These are phyloP conservation scores for Monascus ruber DNA, from an alignment of 2,329 filamentous ascomycete genomes.

Conservation along the genomic window DNA sequence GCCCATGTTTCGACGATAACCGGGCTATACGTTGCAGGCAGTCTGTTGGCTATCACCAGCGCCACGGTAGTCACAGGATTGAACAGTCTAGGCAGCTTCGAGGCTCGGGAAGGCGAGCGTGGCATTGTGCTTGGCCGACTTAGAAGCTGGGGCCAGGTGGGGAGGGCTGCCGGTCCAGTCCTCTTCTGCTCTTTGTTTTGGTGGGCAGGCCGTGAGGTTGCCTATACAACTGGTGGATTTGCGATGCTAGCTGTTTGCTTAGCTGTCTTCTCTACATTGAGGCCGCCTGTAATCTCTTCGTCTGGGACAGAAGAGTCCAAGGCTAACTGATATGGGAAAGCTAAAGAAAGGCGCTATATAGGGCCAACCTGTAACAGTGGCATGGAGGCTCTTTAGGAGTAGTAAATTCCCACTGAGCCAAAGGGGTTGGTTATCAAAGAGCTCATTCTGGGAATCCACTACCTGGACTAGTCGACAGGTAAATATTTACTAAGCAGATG, in stretches of 20 bases:
- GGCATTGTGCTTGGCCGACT: slow-evolving; percentile 79
- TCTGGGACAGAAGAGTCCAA: not conserved
- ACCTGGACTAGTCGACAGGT: too few relatives aligned
- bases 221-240: slow-evolving; percentile 68
- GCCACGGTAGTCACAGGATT: slow-evolving; percentile 90
- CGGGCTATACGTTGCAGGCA: slow-evolving; percentile 70
- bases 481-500: too few relatives aligned
- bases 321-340: not conserved
- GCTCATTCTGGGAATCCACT: too few relatives aligned
- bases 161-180: slow-evolving; percentile 73
- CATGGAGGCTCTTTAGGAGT: too few relatives aligned
- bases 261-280: slow-evolving; percentile 60
- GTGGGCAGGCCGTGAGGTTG: slow-evolving; percentile 86
- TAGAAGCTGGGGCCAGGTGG: slow-evolving; percentile 71
- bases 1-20: slow-evolving; percentile 55
- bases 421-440: too few relatives aligned
- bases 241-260: slow-evolving; percentile 66
- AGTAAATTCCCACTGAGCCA: too few relatives aligned
- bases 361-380: too few relatives aligned
- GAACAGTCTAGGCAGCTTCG: slow-evolving; percentile 84
- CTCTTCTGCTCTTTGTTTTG: slow-evolving; percentile 94
- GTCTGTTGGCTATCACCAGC: slow-evolving; percentile 75
- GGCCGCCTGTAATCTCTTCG: slow-evolving; percentile 40
- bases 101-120: slow-evolving; percentile 67
- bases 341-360: not conserved